Percentiles rank a stretch among this genome's conserved stretches.
These are phyloP conservation scores for Crithidia expoeki DNA, from an alignment of 208 protist species.

Conservation along the genomic window DNA sequence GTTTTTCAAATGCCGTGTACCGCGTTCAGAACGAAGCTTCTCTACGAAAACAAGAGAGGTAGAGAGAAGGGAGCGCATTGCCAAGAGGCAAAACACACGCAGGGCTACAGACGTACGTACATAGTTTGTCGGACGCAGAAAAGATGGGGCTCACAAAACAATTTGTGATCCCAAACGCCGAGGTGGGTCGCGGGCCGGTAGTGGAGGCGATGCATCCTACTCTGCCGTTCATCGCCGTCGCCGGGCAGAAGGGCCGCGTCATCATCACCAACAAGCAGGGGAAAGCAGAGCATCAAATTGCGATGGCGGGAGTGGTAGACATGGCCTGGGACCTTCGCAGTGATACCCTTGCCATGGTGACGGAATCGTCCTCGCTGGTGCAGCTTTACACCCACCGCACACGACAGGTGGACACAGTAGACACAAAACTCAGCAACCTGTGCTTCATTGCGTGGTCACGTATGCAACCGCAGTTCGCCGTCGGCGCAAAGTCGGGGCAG, in stretches of 20 bases:
- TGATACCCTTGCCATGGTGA: constrained; percentile 92
- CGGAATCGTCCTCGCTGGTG: constrained; percentile 60
- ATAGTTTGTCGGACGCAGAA: neutral
- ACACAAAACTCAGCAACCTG: constrained; percentile 91
- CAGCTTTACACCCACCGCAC: constrained; percentile 84
- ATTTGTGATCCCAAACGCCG: constrained; percentile 57
- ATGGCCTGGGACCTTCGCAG: constrained; percentile 90
- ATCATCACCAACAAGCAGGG: constrained; percentile 81
- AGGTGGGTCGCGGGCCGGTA: constrained; percentile 73
- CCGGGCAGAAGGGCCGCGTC: constrained; percentile 79
- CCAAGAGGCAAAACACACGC: too few species aligned
- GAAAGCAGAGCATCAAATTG: constrained; percentile 80
- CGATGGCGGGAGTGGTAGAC: constrained; percentile 59
- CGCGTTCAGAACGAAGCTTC: too few species aligned
- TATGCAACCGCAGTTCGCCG: constrained; percentile 70
- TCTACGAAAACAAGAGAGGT: too few species aligned
- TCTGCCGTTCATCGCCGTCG: constrained; percentile 73
- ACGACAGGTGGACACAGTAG: constrained; percentile 69
- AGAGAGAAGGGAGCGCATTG: too few species aligned
- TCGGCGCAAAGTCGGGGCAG: constrained; percentile 92
- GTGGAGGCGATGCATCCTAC: constrained; percentile 79
- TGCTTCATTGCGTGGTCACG: constrained; percentile 90
- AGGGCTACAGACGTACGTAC: neutral
- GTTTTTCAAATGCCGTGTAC: too few species aligned
- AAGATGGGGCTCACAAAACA: constrained; percentile 80